Percentiles rank a stretch among this genome's conserved stretches.
These are phyloP conservation scores for Solanum chmielewskii DNA, from an alignment of 257 asterid species.

Conservation along the genomic window DNA sequence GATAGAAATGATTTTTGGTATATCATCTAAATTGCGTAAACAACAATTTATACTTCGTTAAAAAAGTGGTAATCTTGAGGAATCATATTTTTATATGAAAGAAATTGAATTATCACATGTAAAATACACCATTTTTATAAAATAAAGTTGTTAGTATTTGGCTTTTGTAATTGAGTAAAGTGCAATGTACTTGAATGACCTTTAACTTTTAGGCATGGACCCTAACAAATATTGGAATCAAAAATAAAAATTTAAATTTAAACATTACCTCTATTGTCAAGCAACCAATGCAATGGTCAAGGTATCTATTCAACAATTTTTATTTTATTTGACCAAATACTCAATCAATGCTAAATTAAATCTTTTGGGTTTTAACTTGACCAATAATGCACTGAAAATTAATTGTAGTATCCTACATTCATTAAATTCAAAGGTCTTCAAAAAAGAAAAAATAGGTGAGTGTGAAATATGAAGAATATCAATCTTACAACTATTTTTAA, in stretches of 20 bases:
- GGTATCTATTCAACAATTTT: background rate
- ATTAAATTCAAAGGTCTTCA: background rate
- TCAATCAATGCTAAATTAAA: background rate
- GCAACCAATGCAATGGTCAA: background rate
- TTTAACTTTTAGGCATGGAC: background rate
- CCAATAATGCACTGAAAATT: background rate
- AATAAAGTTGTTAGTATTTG: background rate
- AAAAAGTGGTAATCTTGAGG: background rate
- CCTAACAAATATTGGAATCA: background rate
- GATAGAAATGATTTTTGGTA: accelerated
- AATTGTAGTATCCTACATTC: background rate
- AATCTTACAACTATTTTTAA: background rate
- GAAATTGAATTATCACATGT: background rate
- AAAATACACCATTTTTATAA: background rate
- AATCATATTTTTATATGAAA: background rate
- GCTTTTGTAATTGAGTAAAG: background rate
- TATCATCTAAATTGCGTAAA: background rate
- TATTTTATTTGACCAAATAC: background rate
- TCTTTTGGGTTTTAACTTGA: background rate
- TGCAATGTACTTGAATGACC: background rate
- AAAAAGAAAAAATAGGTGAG: background rate
- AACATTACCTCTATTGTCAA: background rate
- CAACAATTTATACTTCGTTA: background rate
- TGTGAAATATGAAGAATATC: background rate
- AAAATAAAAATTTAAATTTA: background rate